Evolutionary conservation across 2,329 filamentous ascomycete genomes (phyloP).

Genomic region (Hymenoscyphus occultus): DNA sequence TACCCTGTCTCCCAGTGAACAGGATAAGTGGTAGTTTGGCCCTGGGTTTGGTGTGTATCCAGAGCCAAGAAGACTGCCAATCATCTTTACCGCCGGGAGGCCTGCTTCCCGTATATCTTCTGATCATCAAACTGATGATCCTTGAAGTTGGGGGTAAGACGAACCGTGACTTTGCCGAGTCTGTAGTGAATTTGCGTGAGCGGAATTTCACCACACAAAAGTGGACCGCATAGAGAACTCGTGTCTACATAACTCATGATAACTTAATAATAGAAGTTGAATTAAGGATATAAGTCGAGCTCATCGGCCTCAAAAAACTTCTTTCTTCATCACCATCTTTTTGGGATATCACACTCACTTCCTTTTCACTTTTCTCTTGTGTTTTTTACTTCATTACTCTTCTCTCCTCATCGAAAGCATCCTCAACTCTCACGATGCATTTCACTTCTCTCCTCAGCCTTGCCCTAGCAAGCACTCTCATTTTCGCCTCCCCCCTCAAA

Average conservation of each 20-base stretch:
- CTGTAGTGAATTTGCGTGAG: not conserved
- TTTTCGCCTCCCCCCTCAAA: not conserved
- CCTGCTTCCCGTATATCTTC: not conserved
- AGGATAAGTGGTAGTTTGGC: no score
- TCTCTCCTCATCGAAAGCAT: constrained; percentile 3
- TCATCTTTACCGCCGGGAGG: not conserved
- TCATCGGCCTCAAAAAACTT: not conserved
- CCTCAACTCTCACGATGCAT: constrained; percentile 1
- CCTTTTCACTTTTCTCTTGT: not conserved
- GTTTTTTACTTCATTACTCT: not conserved
- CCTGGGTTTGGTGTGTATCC: no score
- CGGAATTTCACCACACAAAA: not conserved
- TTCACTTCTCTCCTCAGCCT: constrained; percentile 6
- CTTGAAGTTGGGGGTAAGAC: not conserved
- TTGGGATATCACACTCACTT: not conserved
- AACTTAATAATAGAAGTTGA: not conserved
- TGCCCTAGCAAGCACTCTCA: constrained; percentile 13
- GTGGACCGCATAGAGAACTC: not conserved
- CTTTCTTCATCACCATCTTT: not conserved
- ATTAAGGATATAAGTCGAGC: not conserved
- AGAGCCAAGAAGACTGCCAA: no score
- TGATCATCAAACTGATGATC: not conserved
- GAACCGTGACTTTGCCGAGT: not conserved
- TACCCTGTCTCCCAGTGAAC: no score
- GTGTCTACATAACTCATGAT: not conserved